These are phyloP conservation scores for Macrocybe gigantea DNA, from an alignment of 768 basidiomycete species.

Conservation along the genomic window DNA sequence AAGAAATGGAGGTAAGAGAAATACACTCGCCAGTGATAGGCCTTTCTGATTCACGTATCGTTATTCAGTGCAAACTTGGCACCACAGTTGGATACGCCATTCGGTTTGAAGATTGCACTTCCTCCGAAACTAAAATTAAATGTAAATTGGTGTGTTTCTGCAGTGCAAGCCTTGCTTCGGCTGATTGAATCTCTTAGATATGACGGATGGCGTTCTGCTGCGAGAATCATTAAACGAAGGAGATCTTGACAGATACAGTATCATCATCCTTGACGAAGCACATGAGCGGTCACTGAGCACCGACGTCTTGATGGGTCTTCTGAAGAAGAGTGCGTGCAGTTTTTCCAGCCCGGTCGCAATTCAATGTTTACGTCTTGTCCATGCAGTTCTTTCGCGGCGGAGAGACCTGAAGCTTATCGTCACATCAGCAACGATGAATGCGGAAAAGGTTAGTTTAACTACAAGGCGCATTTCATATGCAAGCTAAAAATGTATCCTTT, in stretches of 20 bases:
- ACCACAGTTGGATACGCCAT: constrained; percentile 93
- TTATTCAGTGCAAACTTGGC: constrained; percentile 75
- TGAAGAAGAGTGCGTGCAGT: constrained; percentile 73
- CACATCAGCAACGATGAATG: constrained; percentile 99
- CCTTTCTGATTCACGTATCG: neutral
- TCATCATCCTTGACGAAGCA: constrained; percentile 98
- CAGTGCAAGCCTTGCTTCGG: neutral
- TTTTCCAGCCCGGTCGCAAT: neutral
- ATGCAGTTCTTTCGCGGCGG: constrained; percentile 74
- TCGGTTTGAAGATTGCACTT: constrained; percentile 97
- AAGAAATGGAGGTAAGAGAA: constrained; percentile 88
- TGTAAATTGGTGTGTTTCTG: constrained; percentile 44
- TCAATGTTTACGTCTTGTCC: constrained; percentile 4
- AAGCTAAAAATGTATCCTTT: neutral
- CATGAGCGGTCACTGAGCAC: constrained; percentile 97
- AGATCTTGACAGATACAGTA: constrained; percentile 94
- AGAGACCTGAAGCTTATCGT: constrained; percentile 95
- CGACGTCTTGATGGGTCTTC: constrained; percentile 95
- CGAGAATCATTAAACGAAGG: constrained; percentile 98
- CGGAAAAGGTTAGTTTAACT: constrained; percentile 71
- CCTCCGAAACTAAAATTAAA: constrained; percentile 92
- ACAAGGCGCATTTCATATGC: neutral
- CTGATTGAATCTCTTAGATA: constrained; percentile 47
- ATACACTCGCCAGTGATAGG: too few relatives aligned
- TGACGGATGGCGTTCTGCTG: constrained; percentile 99